Base-by-base conservation (phyloP, 1,284 basidiomycete species). In the Takashimella koratensis region DNA sequence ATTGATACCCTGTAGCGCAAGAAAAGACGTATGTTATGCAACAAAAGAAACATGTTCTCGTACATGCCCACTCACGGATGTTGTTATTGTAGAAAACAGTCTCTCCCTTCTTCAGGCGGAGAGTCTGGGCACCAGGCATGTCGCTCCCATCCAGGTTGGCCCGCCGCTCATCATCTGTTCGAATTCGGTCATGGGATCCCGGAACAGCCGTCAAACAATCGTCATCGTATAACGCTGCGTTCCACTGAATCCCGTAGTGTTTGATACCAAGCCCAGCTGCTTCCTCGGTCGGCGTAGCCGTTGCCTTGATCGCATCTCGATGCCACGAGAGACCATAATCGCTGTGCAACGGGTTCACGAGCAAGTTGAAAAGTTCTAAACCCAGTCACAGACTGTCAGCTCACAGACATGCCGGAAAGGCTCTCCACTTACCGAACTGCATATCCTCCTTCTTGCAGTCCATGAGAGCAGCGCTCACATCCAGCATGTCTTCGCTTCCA, bases 11-110 rank as follows among this genome's bases (percentile, higher is more conserved):
- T n/a, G n/a, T n/a, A n/a, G n/a, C n/a, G n/a, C n/a, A n/a, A n/a
- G n/a, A n/a, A n/a, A n/a, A n/a, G n/a, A n/a, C n/a, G n/a, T n/a
- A n/a, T n/a, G n/a, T n/a, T n/a, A n/a, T n/a, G n/a, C n/a, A n/a
- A n/a, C n/a, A n/a, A n/a, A n/a, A n/a, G n/a, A n/a, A n/a, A n/a
- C n/a, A n/a, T n/a, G n/a, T n/a, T n/a, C n/a, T n/a, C n/a, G n/a
- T n/a, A n/a, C 3, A 46, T 39, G 40, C 8, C 23, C 5, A 60
- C 62, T 90, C 87, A 25, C 90, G 76, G 58, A 90, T 87, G 65
- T 90, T 87, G 65, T 83, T 84, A 67, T 88, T 88, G 72, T 90
- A 90, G 71, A 90, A 90, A 12, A 86, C 86, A 0, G 85, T 86
- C 59, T 91, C 85, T 0, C 88, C 88, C 1, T 79, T 79, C 66